phyloP scores from a whole-genome alignment of 495 filamentous ascomycete species.

The Neurospora sp. region DNA sequence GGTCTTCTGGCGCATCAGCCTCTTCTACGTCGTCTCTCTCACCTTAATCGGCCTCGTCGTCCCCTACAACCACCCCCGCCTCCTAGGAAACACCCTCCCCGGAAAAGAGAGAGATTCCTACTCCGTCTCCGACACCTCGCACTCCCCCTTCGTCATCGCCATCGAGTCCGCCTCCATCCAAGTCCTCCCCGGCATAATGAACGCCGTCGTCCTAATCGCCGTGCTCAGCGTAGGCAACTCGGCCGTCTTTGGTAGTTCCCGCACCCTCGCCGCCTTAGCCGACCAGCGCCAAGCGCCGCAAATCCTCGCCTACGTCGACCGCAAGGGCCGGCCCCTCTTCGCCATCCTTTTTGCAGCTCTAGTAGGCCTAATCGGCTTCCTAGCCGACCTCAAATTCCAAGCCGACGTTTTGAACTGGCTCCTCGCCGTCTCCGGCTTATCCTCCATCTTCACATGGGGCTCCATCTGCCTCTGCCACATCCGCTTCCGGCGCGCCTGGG shows the following conservation, averaged over 20 bases:
- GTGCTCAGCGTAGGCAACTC: slow-evolving; percentile 84
- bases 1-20: slow-evolving; percentile 89
- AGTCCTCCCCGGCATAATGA: slow-evolving; percentile 74
- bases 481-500: slow-evolving; percentile 80
- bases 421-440: slow-evolving; percentile 78
- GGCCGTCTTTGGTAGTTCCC: slow-evolving; percentile 75
- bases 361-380: slow-evolving; percentile 69
- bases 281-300: slow-evolving; percentile 75
- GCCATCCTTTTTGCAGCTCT: slow-evolving; percentile 58
- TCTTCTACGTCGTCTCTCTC: slow-evolving; percentile 76
- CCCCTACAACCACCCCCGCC: slow-evolving; percentile 50
- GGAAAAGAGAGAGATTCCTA: not conserved
- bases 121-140: slow-evolving; percentile 52
- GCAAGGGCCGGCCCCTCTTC: slow-evolving; percentile 67
- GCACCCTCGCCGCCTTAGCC: slow-evolving; percentile 76
- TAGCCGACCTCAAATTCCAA: slow-evolving; percentile 57
- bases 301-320: slow-evolving; percentile 74
- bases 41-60: slow-evolving; percentile 66
- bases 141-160: slow-evolving; percentile 85
- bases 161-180: slow-evolving; percentile 71
- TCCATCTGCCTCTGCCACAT: slow-evolving; percentile 85
- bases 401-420: slow-evolving; percentile 73
- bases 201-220: slow-evolving; percentile 79
- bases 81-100: slow-evolving; percentile 36
- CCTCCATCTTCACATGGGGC: slow-evolving; percentile 87